Percentiles rank a stretch among this genome's conserved stretches.
Conservation (phyloP, 768 basidiomycete genomes). For the Lactarius hengduanensis region DNA sequence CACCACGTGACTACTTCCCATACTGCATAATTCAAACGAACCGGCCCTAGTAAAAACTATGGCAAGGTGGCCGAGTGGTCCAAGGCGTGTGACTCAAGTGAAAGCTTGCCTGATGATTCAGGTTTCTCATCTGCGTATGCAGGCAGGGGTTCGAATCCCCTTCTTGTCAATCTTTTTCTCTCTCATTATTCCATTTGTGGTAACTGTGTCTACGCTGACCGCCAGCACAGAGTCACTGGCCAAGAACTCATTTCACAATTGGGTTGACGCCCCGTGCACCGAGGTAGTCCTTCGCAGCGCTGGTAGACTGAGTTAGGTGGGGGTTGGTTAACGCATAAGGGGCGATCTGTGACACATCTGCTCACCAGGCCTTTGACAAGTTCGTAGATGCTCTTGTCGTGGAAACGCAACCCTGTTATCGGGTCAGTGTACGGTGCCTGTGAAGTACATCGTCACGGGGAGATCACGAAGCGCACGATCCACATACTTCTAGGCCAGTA, state of each 20-base stretch:
- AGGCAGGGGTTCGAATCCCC: conserved; percentile 36
- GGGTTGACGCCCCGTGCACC: conserved; percentile 49
- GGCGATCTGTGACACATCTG: background rate
- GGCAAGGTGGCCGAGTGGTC: conserved; percentile 36
- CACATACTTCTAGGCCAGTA: conserved; percentile 70
- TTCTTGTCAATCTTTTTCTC: conserved; percentile 30
- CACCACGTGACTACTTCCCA: background rate
- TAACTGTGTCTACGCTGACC: background rate
- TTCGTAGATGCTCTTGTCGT: conserved; percentile 86
- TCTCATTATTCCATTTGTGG: background rate
- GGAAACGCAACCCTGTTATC: conserved; percentile 73
- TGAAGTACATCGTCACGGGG: background rate
- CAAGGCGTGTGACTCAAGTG: conserved; percentile 37
- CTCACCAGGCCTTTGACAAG: conserved; percentile 70
- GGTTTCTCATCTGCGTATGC: conserved; percentile 35
- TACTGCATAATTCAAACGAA: background rate
- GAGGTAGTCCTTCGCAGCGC: conserved; percentile 75
- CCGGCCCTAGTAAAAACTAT: background rate
- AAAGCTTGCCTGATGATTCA: conserved; percentile 30
- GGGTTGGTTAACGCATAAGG: background rate
- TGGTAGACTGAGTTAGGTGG: conserved; percentile 49
- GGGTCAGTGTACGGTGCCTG: conserved; percentile 86
- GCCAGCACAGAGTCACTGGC: background rate
- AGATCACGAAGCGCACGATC: background rate
- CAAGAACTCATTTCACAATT: conserved; percentile 34